Conservation (phyloP, 2,329 filamentous ascomycete genomes). For the Eutypella sp. region DNA sequence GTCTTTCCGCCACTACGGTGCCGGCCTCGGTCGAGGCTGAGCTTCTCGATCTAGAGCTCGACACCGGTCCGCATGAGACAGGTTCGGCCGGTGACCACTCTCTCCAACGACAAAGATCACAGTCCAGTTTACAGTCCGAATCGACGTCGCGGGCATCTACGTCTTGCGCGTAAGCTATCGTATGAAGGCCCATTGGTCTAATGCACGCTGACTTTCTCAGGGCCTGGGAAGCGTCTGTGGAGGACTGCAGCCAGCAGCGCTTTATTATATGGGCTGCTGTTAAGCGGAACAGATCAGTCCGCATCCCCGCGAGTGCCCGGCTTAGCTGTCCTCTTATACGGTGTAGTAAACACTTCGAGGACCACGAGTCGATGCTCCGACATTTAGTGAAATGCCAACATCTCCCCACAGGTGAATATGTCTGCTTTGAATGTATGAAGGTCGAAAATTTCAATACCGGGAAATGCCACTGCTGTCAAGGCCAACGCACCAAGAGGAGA, state of each 20-base stretch:
- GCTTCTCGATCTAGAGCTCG: constrained; percentile 16
- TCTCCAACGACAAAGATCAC: constrained; percentile 16
- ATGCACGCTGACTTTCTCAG: constrained; percentile 28
- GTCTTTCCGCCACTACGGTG: constrained; percentile 16
- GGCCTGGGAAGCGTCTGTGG: constrained; percentile 37
- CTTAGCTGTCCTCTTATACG: constrained; percentile 48
- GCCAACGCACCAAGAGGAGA: constrained; percentile 46
- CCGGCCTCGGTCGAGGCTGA: constrained; percentile 17
- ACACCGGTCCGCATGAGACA: constrained; percentile 3
- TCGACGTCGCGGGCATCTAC: constrained; percentile 13
- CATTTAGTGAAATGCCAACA: constrained; percentile 46
- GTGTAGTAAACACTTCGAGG: constrained; percentile 44
- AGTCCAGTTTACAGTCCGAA: constrained; percentile 20
- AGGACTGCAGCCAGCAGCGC: constrained; percentile 48
- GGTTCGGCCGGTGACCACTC: constrained; percentile 17
- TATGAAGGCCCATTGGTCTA: constrained; percentile 2
- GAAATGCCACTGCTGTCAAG: constrained; percentile 44
- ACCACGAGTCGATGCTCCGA: constrained; percentile 50
- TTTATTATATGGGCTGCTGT: constrained; percentile 55
- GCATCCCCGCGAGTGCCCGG: constrained; percentile 43
- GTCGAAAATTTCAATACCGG: constrained; percentile 48
- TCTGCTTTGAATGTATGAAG: constrained; percentile 50
- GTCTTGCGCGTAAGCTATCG: constrained; percentile 27
- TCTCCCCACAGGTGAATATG: constrained; percentile 47
- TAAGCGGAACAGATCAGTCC: constrained; percentile 45